Evolutionary conservation across 352 stramenopile species (phyloP), one percentile per base, ranked within the genome.

Genomic region (Globisporangium lucens): DNA sequence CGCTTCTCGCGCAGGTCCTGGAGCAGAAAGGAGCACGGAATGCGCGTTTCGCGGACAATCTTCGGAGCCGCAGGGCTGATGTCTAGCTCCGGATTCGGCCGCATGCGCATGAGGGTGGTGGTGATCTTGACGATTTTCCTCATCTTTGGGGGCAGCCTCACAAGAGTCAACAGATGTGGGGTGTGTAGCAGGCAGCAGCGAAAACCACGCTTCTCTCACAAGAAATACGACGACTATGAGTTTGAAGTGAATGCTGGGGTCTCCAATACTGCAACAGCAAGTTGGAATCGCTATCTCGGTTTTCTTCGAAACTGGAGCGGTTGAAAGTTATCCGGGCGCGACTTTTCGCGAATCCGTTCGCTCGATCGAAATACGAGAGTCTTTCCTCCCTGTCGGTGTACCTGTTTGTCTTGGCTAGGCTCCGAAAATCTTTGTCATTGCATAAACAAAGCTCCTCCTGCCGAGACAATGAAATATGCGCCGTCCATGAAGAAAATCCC

Each of bases 1-100:
- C 83, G 80, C 63, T 91, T 89, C 35, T 89, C 80, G 56, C 83
- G 83, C 56, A 91, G 72, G 41, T 89, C 79, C 17, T 79, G 69
- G 3, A 87, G 65, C 51, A 91, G 68, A 56, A 91, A 91, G 4
- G 72, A 68, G 13, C 80, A 73, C 2, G 83, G 83, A 24, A 85
- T 78, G 13, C 63, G 52, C 6, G 67, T 67, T 27, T 64, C 64
- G 17, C 64, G 64, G 15, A 51, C 56, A 10, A 63, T 13, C 35
- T 64, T 60, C 3, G 33, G 35, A 5, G 6, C 30, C 2, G 30
- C 55, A 6, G 33, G 30, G 10, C 12, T 20, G 2, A 47, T 29
- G 8, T 41, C 36, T 6, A 65, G 15, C 13, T 59, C 56, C 9
- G 43, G 33, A 12, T 65, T 56, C 1, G 64, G 22, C 3, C 55